Evolutionary conservation across 345 rosid genomes (phyloP).

Genomic region (Stellera chamaejasme): DNA sequence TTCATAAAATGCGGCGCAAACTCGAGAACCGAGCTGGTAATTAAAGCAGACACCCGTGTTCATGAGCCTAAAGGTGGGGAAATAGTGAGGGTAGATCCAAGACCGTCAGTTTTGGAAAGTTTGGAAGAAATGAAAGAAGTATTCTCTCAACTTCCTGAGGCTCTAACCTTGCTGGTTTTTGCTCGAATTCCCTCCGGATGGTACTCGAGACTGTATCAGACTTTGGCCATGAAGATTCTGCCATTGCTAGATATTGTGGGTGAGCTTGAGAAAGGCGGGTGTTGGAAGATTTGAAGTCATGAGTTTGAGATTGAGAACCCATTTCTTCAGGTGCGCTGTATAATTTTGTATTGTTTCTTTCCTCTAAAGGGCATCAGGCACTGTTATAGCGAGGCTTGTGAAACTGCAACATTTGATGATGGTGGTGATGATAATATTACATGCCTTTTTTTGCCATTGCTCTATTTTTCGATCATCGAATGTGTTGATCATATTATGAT

Average conservation of each 20-base stretch:
- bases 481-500: too few species aligned
- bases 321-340: conserved; percentile 5
- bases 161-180: conserved; percentile 77
- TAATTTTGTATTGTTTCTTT: neutral
- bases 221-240: conserved; percentile 94
- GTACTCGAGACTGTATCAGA: conserved; percentile 92
- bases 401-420: too few species aligned
- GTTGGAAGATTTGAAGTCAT: conserved; percentile 55
- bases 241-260: conserved; percentile 73
- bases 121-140: conserved; percentile 83
- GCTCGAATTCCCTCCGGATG: conserved; percentile 94
- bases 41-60: conserved; percentile 80
- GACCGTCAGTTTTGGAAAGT: conserved; percentile 68
- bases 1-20: conserved; percentile 95
- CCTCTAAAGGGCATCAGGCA: neutral
- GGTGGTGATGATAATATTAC: too few species aligned
- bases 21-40: conserved; percentile 76
- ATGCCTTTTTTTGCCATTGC: too few species aligned
- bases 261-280: conserved; percentile 84
- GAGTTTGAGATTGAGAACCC: conserved; percentile 10
- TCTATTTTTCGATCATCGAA: too few species aligned
- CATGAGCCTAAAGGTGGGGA: conserved; percentile 97
- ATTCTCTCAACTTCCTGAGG: conserved; percentile 85
- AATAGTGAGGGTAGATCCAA: conserved; percentile 78
- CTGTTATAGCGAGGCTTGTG: too few species aligned